These are phyloP conservation scores for Apiospora sp. DNA, from an alignment of 2,329 filamentous ascomycete genomes.

Conservation along the genomic window DNA sequence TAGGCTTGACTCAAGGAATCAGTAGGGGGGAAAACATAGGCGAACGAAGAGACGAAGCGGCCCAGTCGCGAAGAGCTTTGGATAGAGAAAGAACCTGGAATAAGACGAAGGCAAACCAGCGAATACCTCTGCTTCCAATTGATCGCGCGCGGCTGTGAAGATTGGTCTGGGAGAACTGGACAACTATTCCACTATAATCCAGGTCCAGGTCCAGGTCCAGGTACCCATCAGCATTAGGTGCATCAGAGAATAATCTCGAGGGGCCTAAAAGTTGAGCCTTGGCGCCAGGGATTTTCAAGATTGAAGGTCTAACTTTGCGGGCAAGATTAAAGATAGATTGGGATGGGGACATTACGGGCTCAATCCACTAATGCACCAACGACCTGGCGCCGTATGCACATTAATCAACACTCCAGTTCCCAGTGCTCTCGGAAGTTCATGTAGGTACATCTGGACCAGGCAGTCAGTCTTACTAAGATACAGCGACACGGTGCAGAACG, in stretches of 20 bases:
- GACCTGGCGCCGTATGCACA: constrained; percentile 1
- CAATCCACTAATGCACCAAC: constrained; percentile 6
- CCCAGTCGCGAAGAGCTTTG: background rate
- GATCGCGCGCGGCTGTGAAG: background rate
- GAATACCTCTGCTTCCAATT: background rate
- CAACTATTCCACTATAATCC: background rate
- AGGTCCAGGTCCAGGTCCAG: background rate
- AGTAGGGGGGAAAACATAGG: too few species aligned
- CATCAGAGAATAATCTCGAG: constrained; percentile 10
- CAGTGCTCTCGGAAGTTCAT: too few species aligned
- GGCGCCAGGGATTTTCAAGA: constrained; percentile 20
- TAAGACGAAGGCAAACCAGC: background rate
- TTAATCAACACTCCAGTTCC: background rate
- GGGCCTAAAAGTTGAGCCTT: constrained; percentile 12
- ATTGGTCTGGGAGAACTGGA: background rate
- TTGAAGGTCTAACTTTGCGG: constrained; percentile 19
- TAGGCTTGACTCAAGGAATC: background rate
- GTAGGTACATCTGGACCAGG: background rate
- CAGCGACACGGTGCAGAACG: background rate
- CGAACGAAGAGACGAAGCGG: background rate
- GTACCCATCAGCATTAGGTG: background rate
- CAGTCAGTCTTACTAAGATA: background rate
- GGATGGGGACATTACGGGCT: constrained; percentile 18
- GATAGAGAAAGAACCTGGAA: background rate
- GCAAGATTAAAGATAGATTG: constrained; percentile 21